phyloP scores from a whole-genome alignment of 1,284 basidiomycete genomes.

The Leccinum solheimii region DNA sequence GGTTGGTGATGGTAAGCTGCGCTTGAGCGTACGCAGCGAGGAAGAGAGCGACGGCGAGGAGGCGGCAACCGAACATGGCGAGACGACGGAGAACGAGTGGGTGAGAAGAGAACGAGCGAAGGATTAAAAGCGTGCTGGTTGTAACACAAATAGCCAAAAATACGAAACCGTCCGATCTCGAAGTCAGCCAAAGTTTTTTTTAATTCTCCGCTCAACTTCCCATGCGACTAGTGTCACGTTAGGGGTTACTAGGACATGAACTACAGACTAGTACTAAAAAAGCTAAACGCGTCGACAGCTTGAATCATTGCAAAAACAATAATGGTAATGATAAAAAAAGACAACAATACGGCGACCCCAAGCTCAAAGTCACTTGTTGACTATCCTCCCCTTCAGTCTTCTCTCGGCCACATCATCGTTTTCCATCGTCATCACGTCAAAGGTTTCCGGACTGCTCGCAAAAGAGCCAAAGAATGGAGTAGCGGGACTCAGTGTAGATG shows the following conservation, averaged over 20 bases:
- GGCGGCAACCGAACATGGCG: constrained; percentile 41
- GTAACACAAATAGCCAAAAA: constrained; percentile 3
- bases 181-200: background rate
- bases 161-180: background rate
- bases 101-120: constrained; percentile 28
- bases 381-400: constrained; percentile 24
- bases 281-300: constrained; percentile 8
- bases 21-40: constrained; percentile 37
- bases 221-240: background rate
- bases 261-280: constrained; percentile 12
- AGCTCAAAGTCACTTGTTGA: constrained; percentile 18
- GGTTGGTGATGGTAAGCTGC: constrained; percentile 38
- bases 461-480: constrained; percentile 55
- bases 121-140: constrained; percentile 10
- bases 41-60: constrained; percentile 38
- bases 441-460: constrained; percentile 25
- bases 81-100: constrained; percentile 11
- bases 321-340: background rate
- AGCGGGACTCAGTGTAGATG: constrained; percentile 60
- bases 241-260: constrained; percentile 8
- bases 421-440: constrained; percentile 27
- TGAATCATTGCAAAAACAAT: constrained; percentile 3
- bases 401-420: constrained; percentile 27
- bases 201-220: constrained; percentile 22
- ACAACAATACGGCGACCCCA: constrained; percentile 4